Percentiles rank a stretch among this genome's conserved stretches.
phyloP scores from a whole-genome alignment of 2,329 filamentous ascomycete genomes.

The Mycosphaerelloides madeirae region DNA sequence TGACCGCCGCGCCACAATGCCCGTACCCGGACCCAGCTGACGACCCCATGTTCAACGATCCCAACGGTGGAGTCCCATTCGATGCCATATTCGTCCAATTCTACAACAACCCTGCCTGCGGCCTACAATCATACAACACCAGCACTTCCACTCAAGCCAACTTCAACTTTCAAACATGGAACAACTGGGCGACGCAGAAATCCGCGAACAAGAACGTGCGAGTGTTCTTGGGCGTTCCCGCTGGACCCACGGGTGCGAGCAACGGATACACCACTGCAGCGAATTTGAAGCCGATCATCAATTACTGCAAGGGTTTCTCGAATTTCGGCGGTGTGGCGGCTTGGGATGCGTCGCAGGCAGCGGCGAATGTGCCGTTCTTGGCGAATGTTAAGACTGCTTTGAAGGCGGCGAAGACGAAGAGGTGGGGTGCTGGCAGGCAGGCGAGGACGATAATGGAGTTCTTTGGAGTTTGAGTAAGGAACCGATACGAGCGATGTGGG shows the following conservation, averaged over 20 bases:
- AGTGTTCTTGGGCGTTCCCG: slow-evolving; percentile 33
- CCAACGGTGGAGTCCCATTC: slow-evolving; percentile 58
- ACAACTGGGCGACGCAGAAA: slow-evolving; percentile 37
- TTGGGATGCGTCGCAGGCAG: slow-evolving; percentile 48
- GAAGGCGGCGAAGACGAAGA: slow-evolving; percentile 1
- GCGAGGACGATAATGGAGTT: neutral
- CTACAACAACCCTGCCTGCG: slow-evolving; percentile 48
- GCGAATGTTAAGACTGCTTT: slow-evolving; percentile 13
- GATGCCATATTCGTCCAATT: slow-evolving; percentile 41
- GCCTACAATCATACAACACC: slow-evolving; percentile 29
- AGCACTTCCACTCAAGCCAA: slow-evolving; percentile 48
- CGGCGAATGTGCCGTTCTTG: slow-evolving; percentile 27
- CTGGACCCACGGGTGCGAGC: slow-evolving; percentile 31
- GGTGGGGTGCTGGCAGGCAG: neutral
- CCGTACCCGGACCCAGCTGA: slow-evolving; percentile 33
- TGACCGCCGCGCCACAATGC: slow-evolving; percentile 38
- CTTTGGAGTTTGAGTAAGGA: neutral
- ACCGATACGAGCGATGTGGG: too few species aligned
- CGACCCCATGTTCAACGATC: slow-evolving; percentile 46
- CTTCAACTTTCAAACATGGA: slow-evolving; percentile 40
- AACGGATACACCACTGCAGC: slow-evolving; percentile 30
- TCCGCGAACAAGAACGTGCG: slow-evolving; percentile 25
- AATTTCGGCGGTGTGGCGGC: slow-evolving; percentile 39
- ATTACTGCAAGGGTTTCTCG: slow-evolving; percentile 22
- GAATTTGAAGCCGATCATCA: slow-evolving; percentile 26